Evolutionary conservation across 2,329 filamentous ascomycete species (phyloP).

Genomic region (Monosporascus sp.): DNA sequence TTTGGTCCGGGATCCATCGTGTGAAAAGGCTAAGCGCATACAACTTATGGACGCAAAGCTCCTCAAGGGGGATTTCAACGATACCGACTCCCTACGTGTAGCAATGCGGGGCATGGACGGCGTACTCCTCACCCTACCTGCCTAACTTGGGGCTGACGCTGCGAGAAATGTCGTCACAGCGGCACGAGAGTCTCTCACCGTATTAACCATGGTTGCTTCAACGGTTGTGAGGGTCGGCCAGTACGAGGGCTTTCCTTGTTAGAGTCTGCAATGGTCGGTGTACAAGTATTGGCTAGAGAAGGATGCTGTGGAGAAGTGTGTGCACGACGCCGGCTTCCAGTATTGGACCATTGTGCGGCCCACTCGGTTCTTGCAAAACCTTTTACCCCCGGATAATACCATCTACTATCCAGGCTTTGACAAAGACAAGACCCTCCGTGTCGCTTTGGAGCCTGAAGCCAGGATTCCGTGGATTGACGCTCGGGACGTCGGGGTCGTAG

Average conservation of each 20-base stretch:
- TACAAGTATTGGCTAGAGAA: background rate
- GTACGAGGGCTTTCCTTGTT: background rate
- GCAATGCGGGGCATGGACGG: background rate
- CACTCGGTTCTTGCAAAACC: background rate
- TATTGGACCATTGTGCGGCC: background rate
- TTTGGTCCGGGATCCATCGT: background rate
- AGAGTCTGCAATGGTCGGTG: background rate
- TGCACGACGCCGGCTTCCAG: background rate
- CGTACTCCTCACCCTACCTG: background rate
- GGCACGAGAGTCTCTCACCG: background rate
- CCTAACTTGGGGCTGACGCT: background rate
- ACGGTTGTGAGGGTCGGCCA: background rate
- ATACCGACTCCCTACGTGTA: background rate
- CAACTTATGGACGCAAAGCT: background rate
- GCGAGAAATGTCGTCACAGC: background rate
- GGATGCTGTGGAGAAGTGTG: background rate
- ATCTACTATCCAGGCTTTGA: background rate
- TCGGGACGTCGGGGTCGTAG: background rate
- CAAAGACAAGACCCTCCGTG: background rate
- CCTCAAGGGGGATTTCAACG: background rate
- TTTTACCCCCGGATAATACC: background rate
- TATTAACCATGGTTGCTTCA: background rate
- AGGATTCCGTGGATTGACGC: background rate
- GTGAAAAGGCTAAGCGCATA: background rate
- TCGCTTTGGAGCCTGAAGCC: background rate